Conservation (phyloP, 805 yeast species). For the Sungouiozyma ichnusensis region DNA sequence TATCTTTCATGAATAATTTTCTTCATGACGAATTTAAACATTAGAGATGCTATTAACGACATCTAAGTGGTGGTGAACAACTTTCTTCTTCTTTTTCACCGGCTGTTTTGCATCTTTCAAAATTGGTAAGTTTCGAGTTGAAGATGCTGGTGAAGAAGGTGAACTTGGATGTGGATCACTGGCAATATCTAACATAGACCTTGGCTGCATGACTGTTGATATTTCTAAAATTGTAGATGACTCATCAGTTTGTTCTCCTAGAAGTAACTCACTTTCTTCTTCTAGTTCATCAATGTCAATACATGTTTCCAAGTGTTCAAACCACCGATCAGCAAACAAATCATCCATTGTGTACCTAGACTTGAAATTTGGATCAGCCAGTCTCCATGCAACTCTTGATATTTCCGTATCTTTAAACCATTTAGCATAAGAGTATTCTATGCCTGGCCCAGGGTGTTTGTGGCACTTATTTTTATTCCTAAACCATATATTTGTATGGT, state of each 20-base stretch:
- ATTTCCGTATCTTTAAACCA: constrained; percentile 48
- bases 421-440: constrained; percentile 60
- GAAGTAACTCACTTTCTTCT: constrained; percentile 3
- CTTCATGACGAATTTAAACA: background rate
- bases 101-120: background rate
- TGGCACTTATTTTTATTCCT: constrained; percentile 25
- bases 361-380: constrained; percentile 51
- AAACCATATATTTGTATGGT: constrained; percentile 37
- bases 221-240: background rate
- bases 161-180: constrained; percentile 7
- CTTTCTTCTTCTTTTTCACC: background rate
- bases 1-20: background rate
- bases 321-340: constrained; percentile 57
- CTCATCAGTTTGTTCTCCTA: constrained; percentile 1
- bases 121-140: background rate
- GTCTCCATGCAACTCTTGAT: constrained; percentile 63
- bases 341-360: constrained; percentile 45
- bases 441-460: constrained; percentile 47
- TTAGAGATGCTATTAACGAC: constrained; percentile 5
- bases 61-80: constrained; percentile 7
- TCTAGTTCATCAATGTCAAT: constrained; percentile 10
- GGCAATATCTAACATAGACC: constrained; percentile 22
- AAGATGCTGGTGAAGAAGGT: background rate
- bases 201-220: constrained; percentile 5
- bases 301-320: constrained; percentile 49